A percentile compares a stretch with the other conserved stretches of the same genome.
Evolutionary conservation across 768 basidiomycete genomes (phyloP).

Genomic region (Agaricus blazei): DNA sequence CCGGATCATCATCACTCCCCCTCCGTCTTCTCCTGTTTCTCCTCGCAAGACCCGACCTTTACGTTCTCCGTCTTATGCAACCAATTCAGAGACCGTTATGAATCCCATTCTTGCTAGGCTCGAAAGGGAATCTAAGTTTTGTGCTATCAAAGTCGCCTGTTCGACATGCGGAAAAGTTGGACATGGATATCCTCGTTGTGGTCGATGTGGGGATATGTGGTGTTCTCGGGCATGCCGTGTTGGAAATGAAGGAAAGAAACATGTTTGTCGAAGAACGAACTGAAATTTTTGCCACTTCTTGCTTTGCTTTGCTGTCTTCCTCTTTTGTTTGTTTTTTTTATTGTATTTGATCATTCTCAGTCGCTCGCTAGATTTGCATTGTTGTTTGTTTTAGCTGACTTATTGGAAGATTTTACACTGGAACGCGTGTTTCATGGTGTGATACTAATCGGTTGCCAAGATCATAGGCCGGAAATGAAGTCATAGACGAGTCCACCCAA

Average conservation of each 20-base stretch:
- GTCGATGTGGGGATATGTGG: constrained; percentile 47
- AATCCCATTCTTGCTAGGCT: constrained; percentile 37
- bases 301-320: too few relatives aligned
- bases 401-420: too few relatives aligned
- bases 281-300: too few relatives aligned
- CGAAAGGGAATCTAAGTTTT: constrained; percentile 41
- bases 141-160: constrained; percentile 28
- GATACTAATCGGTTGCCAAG: too few relatives aligned
- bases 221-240: constrained; percentile 51
- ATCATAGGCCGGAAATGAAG: too few relatives aligned
- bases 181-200: constrained; percentile 44
- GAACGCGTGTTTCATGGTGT: too few relatives aligned
- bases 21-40: neutral
- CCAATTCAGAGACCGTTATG: constrained; percentile 6
- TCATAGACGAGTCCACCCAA: neutral
- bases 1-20: neutral
- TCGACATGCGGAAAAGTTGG: constrained; percentile 42
- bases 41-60: too few relatives aligned
- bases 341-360: too few relatives aligned
- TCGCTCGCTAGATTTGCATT: too few relatives aligned
- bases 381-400: too few relatives aligned
- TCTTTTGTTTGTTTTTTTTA: too few relatives aligned
- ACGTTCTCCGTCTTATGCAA: neutral
- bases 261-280: constrained; percentile 25
- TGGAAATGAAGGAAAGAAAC: constrained; percentile 32